These are phyloP conservation scores for Coemansia sp. DNA, from an alignment of 192 early-diverging fungal genomes.

Conservation along the genomic window DNA sequence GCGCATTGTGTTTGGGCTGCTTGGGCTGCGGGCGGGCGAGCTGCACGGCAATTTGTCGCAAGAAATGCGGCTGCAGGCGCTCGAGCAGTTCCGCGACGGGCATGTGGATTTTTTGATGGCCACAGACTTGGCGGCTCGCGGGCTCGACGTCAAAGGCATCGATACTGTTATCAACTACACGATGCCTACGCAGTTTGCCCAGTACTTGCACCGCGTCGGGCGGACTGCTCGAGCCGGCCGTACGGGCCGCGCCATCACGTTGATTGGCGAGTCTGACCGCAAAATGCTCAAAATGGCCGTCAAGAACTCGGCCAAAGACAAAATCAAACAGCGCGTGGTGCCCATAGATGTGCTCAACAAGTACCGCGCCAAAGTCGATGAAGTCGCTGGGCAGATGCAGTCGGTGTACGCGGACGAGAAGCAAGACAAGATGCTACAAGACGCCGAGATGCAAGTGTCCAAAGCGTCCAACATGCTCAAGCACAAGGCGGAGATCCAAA, in stretches of 20 bases:
- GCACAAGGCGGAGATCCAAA: constrained; percentile 83
- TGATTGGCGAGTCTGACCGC: constrained; percentile 92
- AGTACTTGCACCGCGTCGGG: constrained; percentile 95
- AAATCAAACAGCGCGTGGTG: constrained; percentile 88
- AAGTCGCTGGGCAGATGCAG: constrained; percentile 64
- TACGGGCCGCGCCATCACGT: constrained; percentile 80
- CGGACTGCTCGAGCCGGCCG: constrained; percentile 92
- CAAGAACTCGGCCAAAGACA: constrained; percentile 71
- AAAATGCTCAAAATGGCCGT: constrained; percentile 89
- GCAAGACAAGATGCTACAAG: constrained; percentile 74
- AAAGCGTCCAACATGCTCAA: constrained; percentile 83
- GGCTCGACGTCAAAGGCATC: constrained; percentile 95
- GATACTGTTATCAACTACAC: constrained; percentile 98
- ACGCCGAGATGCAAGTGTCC: constrained; percentile 88
- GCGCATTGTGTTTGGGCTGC: constrained; percentile 93
- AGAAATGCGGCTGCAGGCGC: constrained; percentile 80
- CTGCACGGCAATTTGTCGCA: constrained; percentile 95
- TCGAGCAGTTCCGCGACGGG: constrained; percentile 86
- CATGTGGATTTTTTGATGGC: constrained; percentile 87
- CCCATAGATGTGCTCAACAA: constrained; percentile 71
- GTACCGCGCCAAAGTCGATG: constrained; percentile 70
- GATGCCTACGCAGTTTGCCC: constrained; percentile 88
- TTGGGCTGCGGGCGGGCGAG: constrained; percentile 84
- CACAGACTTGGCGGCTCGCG: constrained; percentile 94
- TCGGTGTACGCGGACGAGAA: constrained; percentile 69